Evolutionary conservation across 2,329 filamentous ascomycete genomes (phyloP).

Genomic region (Xylariales sp.): DNA sequence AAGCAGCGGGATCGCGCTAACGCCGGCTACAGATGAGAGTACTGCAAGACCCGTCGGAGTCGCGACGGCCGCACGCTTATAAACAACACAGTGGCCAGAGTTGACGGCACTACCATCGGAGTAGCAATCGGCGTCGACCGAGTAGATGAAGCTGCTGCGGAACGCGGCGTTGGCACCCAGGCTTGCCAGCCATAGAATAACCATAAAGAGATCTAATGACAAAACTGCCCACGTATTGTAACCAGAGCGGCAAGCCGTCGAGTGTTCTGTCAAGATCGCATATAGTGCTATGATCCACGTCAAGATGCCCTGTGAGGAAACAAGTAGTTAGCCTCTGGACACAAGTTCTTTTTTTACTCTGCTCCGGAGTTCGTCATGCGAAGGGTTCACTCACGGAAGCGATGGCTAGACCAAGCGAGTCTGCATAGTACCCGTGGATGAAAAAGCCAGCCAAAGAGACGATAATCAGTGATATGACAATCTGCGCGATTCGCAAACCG

Average conservation of each 20-base stretch:
- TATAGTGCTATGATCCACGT: constrained; percentile 60
- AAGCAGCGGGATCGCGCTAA: constrained; percentile 55
- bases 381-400: constrained; percentile 52
- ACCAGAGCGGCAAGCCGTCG: constrained; percentile 48
- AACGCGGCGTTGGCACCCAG: constrained; percentile 55
- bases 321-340: constrained; percentile 7
- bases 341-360: not conserved
- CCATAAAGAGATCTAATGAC: constrained; percentile 56
- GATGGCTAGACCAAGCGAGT: constrained; percentile 55
- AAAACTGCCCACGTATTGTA: constrained; percentile 61
- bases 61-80: constrained; percentile 49
- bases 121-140: constrained; percentile 49
- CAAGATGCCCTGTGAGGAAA: constrained; percentile 54
- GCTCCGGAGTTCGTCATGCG: not conserved
- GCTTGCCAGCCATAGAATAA: constrained; percentile 61
- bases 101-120: constrained; percentile 55
- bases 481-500: constrained; percentile 55
- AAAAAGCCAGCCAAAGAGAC: constrained; percentile 57
- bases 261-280: constrained; percentile 56
- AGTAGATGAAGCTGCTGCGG: constrained; percentile 53
- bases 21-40: constrained; percentile 56
- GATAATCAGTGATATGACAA: constrained; percentile 57
- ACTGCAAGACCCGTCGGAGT: constrained; percentile 51
- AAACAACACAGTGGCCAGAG: constrained; percentile 53
- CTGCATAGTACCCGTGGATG: constrained; percentile 55